Evolutionary conservation across 768 basidiomycete species (phyloP).

Genomic region (Leccinum subgranulosum): DNA sequence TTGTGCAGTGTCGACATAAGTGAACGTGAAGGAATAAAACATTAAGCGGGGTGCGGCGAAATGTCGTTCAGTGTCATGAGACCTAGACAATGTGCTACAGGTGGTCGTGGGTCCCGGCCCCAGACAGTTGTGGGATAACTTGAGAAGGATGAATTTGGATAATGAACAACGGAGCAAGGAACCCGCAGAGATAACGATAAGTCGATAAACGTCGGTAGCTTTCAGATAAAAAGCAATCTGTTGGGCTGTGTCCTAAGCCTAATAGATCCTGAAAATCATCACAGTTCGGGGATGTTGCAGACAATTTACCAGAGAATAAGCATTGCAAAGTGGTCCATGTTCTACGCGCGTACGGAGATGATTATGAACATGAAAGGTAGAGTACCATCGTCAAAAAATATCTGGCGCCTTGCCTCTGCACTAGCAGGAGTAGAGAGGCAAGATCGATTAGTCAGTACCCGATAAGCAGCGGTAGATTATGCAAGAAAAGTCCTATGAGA

Average conservation of each 20-base stretch:
- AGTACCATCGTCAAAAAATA: constrained; percentile 3
- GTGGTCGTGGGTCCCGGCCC: constrained; percentile 4
- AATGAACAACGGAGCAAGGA: not conserved
- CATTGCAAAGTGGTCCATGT: constrained; percentile 2
- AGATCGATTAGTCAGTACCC: constrained; percentile 12
- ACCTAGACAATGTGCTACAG: not conserved
- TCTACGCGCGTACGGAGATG: constrained; percentile 7
- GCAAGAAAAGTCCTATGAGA: not conserved
- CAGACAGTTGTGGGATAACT: constrained; percentile 7
- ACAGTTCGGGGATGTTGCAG: not conserved
- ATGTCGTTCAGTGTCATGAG: not conserved
- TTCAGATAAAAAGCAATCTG: constrained; percentile 3
- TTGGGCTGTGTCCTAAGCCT: too few relatives aligned
- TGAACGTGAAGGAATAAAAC: not conserved
- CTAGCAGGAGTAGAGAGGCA: not conserved
- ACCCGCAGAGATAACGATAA: not conserved
- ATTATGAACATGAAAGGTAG: constrained; percentile 14
- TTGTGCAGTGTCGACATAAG: constrained; percentile 6
- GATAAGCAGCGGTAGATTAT: constrained; percentile 4
- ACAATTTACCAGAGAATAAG: not conserved
- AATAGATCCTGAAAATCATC: too few relatives aligned
- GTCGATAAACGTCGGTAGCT: not conserved
- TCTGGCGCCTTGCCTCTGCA: constrained; percentile 3
- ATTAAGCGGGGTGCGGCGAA: not conserved
- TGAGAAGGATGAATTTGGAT: not conserved